These are phyloP conservation scores for Picea abies DNA, from an alignment of 83 land plant species.

Conservation along the genomic window DNA sequence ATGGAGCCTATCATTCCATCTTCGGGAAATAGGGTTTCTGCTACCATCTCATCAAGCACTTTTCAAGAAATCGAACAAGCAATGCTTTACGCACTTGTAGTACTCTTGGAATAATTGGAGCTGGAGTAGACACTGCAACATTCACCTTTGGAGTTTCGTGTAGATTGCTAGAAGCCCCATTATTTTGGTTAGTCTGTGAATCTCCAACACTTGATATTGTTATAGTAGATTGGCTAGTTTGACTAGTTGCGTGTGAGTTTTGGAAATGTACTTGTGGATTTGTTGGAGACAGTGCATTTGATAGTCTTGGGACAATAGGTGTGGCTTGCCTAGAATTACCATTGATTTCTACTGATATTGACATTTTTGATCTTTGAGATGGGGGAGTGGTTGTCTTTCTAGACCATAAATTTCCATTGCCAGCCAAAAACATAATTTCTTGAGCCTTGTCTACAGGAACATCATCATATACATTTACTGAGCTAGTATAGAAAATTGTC, in stretches of 20 bases:
- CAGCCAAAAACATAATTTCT: no score
- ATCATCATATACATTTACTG: no score
- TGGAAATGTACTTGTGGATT: neutral
- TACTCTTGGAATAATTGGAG: slow-evolving; percentile 32
- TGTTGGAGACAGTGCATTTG: slow-evolving; percentile 6
- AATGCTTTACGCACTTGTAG: no score
- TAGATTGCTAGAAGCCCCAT: slow-evolving; percentile 20
- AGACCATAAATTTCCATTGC: slow-evolving; percentile 27
- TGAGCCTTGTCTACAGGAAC: no score
- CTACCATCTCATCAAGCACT: no score
- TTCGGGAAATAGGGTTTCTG: no score
- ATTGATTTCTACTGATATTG: slow-evolving; percentile 14
- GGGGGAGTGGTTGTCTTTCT: slow-evolving; percentile 14
- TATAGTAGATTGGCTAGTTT: slow-evolving; percentile 40
- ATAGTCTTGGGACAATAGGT: neutral
- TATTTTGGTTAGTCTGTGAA: slow-evolving; percentile 15
- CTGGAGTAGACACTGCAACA: no score
- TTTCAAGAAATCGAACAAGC: no score
- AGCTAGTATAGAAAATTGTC: no score
- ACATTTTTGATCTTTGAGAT: slow-evolving; percentile 15
- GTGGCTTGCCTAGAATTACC: slow-evolving; percentile 13
- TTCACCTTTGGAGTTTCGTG: slow-evolving; percentile 21
- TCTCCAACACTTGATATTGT: slow-evolving; percentile 28
- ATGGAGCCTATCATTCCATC: no score
- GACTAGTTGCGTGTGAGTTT: slow-evolving; percentile 1